Evolutionary conservation across 1,284 basidiomycete species (phyloP).

Genomic region (Apiotrichum laibachii): DNA sequence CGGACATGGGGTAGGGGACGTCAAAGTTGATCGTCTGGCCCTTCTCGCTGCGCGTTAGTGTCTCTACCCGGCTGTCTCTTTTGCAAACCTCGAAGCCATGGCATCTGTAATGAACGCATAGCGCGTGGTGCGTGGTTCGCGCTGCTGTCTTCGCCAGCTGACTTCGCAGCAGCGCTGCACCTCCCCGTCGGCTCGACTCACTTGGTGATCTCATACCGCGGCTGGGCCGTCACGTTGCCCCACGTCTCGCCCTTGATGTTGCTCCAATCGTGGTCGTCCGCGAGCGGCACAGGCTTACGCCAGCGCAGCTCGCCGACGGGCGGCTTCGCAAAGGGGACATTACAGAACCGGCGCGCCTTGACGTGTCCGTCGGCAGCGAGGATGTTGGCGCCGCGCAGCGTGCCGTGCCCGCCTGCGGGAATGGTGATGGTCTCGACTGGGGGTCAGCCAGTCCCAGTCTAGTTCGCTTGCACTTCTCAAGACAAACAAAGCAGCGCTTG

Average conservation of each 20-base stretch:
- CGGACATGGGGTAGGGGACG: conserved; percentile 8
- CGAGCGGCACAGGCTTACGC: conserved; percentile 22
- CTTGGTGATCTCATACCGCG: conserved; percentile 24
- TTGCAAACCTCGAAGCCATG: background rate
- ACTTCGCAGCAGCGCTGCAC: background rate
- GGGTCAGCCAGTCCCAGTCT: too few relatives aligned
- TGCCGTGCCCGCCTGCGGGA: conserved; percentile 24
- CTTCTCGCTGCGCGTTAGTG: conserved; percentile 10
- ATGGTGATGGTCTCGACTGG: conserved; percentile 23
- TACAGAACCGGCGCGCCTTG: conserved; percentile 24
- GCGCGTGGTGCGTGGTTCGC: too few relatives aligned
- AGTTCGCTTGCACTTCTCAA: too few relatives aligned
- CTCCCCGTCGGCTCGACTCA: conserved; percentile 1
- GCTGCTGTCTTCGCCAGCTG: background rate
- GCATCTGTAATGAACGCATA: too few relatives aligned
- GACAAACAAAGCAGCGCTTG: background rate
- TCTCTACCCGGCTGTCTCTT: background rate
- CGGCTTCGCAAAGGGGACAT: conserved; percentile 25
- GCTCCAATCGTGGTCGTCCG: conserved; percentile 19
- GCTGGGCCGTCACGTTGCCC: conserved; percentile 25
- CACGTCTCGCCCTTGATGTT: conserved; percentile 19
- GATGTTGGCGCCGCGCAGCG: conserved; percentile 20
- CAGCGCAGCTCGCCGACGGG: conserved; percentile 24
- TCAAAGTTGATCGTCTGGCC: conserved; percentile 12
- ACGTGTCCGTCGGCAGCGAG: conserved; percentile 20